phyloP scores from a whole-genome alignment of 148 eudicot genomes.

The Agrostemma githago region DNA sequence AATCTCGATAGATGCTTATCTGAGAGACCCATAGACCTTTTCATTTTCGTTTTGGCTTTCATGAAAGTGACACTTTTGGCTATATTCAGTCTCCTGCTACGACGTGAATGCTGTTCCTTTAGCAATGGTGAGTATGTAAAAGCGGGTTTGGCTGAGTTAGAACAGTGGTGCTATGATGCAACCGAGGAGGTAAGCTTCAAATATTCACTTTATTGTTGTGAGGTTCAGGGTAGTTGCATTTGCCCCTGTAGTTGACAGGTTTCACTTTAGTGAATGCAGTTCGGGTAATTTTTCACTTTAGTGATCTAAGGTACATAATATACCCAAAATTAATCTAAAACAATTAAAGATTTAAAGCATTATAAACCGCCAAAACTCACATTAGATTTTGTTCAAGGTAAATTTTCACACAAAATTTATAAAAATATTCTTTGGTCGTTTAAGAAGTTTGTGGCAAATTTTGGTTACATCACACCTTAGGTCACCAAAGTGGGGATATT shows the following conservation, averaged over 20 bases:
- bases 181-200: slow-evolving; percentile 68
- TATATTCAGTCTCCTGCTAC: slow-evolving; percentile 71
- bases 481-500: not conserved
- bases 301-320: not conserved
- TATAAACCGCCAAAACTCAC: not conserved
- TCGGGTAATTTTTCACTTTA: not conserved
- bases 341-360: not conserved
- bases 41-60: not conserved
- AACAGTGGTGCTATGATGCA: slow-evolving; percentile 87
- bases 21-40: not conserved
- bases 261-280: not conserved
- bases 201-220: not conserved
- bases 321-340: not conserved
- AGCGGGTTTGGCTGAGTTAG: slow-evolving; percentile 91
- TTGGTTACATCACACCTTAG: not conserved
- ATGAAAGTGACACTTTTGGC: slow-evolving; percentile 1
- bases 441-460: not conserved
- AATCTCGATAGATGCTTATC: not conserved
- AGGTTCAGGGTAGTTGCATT: too few relatives aligned
- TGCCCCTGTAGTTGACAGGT: too few relatives aligned
- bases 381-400: too few relatives aligned
- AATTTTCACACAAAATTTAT: not conserved
- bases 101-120: slow-evolving; percentile 98
- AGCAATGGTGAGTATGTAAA: slow-evolving; percentile 96
- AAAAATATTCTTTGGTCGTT: not conserved